Conservation (phyloP, 768 basidiomycete genomes). For the Suillus subalutaceus region DNA sequence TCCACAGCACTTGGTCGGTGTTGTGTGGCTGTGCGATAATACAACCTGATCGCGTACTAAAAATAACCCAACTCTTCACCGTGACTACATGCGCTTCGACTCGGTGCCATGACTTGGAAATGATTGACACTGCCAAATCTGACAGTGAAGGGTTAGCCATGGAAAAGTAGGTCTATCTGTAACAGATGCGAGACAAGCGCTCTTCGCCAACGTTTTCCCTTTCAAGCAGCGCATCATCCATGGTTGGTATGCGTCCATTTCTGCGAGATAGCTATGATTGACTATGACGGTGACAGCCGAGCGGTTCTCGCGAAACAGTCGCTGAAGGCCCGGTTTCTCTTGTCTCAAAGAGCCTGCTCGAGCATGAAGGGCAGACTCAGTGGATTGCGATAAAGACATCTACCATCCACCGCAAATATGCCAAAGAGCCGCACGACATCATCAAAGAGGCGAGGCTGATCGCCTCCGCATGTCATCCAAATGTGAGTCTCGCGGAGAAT, state of each 20-base stretch:
- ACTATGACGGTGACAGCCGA: background rate
- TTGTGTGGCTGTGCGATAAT: conserved; percentile 1
- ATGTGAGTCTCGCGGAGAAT: conserved; percentile 39
- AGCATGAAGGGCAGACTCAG: conserved; percentile 12
- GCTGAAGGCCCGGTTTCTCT: conserved; percentile 28
- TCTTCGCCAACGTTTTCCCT: background rate
- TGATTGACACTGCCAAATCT: background rate
- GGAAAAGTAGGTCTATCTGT: background rate
- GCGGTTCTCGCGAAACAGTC: conserved; percentile 22
- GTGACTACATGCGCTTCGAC: background rate
- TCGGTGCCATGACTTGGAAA: background rate
- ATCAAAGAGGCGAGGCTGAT: conserved; percentile 63
- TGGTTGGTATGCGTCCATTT: conserved; percentile 13
- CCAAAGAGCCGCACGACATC: conserved; percentile 71
- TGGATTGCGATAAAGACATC: conserved; percentile 54
- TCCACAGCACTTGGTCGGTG: background rate
- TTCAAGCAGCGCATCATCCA: background rate
- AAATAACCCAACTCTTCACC: background rate
- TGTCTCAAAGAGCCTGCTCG: conserved; percentile 22
- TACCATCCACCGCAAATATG: conserved; percentile 43
- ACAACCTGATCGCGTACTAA: background rate
- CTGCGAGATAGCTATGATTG: conserved; percentile 3
- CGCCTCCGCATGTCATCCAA: conserved; percentile 47
- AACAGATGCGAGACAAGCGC: background rate
- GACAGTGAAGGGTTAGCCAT: conserved; percentile 1